These are phyloP conservation scores for Hypoxylon sp. DNA, from an alignment of 2,329 filamentous ascomycete species.

Conservation along the genomic window DNA sequence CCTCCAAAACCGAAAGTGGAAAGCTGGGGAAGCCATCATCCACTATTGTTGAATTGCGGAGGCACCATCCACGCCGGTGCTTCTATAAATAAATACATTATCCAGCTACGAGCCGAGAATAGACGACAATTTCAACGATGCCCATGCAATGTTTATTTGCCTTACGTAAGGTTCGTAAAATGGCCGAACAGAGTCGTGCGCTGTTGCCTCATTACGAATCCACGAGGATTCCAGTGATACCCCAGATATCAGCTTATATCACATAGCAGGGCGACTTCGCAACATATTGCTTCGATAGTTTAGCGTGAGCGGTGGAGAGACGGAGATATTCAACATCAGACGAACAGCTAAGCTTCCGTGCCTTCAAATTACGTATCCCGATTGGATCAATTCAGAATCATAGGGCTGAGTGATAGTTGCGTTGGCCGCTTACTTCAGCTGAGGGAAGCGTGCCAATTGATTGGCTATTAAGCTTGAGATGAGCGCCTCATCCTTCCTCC, in stretches of 20 bases:
- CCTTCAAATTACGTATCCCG: neutral
- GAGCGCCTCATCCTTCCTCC: constrained; percentile 23
- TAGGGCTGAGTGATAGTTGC: constrained; percentile 30
- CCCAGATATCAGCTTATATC: constrained; percentile 31
- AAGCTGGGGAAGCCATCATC: neutral
- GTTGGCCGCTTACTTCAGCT: constrained; percentile 12
- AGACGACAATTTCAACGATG: neutral
- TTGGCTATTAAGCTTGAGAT: constrained; percentile 19
- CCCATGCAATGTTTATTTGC: neutral
- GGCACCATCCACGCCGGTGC: neutral
- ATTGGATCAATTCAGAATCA: constrained; percentile 2
- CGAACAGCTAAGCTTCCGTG: constrained; percentile 11
- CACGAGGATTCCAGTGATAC: constrained; percentile 26
- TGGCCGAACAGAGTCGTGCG: constrained; percentile 15
- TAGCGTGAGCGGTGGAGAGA: neutral
- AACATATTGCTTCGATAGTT: constrained; percentile 9
- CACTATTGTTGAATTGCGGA: neutral
- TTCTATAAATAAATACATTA: constrained; percentile 15
- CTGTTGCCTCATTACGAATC: constrained; percentile 8
- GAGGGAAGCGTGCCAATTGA: constrained; percentile 13
- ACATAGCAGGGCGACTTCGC: constrained; percentile 19
- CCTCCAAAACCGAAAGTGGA: neutral
- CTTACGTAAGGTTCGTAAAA: constrained; percentile 6
- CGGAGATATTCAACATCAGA: constrained; percentile 1
- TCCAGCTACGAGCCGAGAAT: neutral